Evolutionary conservation across 768 basidiomycete species (phyloP).

Genomic region (Baorangia bicolor): DNA sequence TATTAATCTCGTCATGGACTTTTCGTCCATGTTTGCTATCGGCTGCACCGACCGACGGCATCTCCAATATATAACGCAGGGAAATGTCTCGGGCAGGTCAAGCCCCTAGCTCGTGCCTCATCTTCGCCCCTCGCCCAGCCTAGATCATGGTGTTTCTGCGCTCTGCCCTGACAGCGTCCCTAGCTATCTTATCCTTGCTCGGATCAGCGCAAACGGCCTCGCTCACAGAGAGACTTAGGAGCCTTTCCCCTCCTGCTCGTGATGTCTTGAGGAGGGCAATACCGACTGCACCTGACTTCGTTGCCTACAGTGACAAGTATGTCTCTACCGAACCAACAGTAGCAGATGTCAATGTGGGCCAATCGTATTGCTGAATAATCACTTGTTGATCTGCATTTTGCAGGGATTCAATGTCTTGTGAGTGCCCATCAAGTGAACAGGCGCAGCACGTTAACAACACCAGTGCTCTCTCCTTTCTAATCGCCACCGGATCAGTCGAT

Average conservation of each 20-base stretch:
- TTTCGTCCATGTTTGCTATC: background rate
- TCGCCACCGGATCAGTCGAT: background rate
- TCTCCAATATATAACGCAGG: background rate
- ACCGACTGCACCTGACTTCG: background rate
- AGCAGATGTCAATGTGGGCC: background rate
- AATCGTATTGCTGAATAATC: no score
- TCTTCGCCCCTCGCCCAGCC: background rate
- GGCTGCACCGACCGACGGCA: background rate
- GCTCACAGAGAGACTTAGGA: background rate
- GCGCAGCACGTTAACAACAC: no score
- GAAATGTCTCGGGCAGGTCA: background rate
- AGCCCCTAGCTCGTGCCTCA: background rate
- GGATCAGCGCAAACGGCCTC: background rate
- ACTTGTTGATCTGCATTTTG: background rate
- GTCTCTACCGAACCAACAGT: background rate
- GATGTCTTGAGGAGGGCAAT: background rate
- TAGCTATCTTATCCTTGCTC: background rate
- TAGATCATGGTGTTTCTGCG: background rate
- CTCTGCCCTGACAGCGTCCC: background rate
- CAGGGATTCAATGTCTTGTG: background rate
- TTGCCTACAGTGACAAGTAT: background rate
- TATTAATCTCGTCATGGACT: background rate
- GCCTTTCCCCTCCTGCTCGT: background rate
- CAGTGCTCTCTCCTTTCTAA: background rate
- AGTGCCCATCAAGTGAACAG: no score